Conservation (phyloP, 495 filamentous ascomycete genomes). For the Penicillium nucicola region DNA sequence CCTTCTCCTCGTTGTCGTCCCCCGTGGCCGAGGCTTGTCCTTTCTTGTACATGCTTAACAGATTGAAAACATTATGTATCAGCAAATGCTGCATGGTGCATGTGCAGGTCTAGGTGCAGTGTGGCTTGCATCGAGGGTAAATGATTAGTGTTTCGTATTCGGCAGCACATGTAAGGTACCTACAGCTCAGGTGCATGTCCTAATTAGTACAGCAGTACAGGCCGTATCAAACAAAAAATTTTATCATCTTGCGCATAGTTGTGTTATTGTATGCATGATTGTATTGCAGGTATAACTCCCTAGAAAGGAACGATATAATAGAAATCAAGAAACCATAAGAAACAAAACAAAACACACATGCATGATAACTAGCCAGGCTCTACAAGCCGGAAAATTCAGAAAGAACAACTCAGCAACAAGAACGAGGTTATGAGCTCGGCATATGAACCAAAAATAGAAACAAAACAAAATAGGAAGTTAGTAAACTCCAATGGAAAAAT, state of each 20-base stretch:
- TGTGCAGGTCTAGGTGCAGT: not conserved
- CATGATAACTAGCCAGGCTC: not conserved
- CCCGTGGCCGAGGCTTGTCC: not conserved
- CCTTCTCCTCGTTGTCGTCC: not conserved
- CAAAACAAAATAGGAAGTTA: not conserved
- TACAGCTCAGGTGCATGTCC: no score
- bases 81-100: constrained; percentile 14
- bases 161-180: not conserved
- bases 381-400: not conserved
- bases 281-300: not conserved
- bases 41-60: constrained; percentile 29
- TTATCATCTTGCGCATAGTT: no score
- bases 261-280: not conserved
- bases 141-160: not conserved
- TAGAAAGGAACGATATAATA: not conserved
- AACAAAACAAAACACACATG: not conserved
- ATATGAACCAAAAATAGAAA: not conserved
- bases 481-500: constrained; percentile 3
- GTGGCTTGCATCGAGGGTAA: not conserved
- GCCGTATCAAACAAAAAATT: no score
- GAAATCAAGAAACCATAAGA: not conserved
- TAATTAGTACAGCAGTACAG: no score
- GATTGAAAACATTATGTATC: constrained; percentile 16
- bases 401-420: not conserved
- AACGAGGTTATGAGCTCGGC: not conserved